Evolutionary conservation across 164 flowering plant species (phyloP), one percentile per base, ranked within the genome.

Genomic region (Annona cherimola): DNA sequence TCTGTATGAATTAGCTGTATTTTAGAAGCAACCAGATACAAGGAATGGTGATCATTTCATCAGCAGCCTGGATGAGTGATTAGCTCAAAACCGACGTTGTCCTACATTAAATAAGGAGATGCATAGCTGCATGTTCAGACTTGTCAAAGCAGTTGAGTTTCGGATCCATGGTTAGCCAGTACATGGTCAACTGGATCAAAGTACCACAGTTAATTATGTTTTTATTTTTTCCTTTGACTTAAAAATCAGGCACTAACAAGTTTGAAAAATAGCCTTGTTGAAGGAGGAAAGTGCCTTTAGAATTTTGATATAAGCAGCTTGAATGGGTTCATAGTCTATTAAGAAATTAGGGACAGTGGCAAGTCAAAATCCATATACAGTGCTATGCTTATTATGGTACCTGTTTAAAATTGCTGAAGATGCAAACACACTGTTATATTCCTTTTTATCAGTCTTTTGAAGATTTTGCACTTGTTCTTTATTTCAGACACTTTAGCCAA

Each of bases 401-500:
- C 57, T 50, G 12, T 16, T 8, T 50, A 50, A 16, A 50, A 6
- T 16, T 50, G 9, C 9, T 8, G 14, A 16, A 50, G 57, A 50
- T 50, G 57, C 57, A 50, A 8, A 7, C 2, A 16, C 57, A 50
- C 14, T 50, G 57, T 1, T 50, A 11, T 50, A 50, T 50, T 7
- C 14, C 14, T 16, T 50, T 50, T 50, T 50, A 50, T 0, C 7
- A 3, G 12, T 7, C 50, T 50, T 5, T 50, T 50, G 12, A 2
- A 50, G 8, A 9, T 16, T 5, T 59, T 39, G 12, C 20, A 6
- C 42, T 6, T 70, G 39, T 8, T 64, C 42, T 74, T 60, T 6
- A 75, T 76, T 50, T 62, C 87, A 89, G 98, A 92, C 80, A 91
- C 94, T 57, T 78, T 92, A 77, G 79, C 84, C 67, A 87, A 87